A percentile compares a stretch with the other conserved stretches of the same genome.
These are phyloP conservation scores for Cryptococcus sp. DNA, from an alignment of 1,284 basidiomycete genomes.

Conservation along the genomic window DNA sequence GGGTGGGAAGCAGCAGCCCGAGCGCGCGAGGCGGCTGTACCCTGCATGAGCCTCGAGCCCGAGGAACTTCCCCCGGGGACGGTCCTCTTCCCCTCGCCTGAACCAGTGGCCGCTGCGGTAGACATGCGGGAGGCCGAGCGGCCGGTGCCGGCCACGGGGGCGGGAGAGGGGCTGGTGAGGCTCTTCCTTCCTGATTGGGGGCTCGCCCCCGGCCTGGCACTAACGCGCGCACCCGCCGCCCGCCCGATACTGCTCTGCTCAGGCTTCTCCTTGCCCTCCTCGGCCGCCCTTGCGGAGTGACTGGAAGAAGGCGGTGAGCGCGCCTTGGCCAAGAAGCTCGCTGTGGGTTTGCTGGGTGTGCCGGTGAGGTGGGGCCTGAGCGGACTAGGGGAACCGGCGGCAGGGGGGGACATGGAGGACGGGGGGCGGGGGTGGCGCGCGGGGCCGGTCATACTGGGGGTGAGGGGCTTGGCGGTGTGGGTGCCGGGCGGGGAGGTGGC, in stretches of 20 bases:
- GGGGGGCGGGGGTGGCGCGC: constrained; percentile 1
- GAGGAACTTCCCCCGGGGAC: constrained; percentile 1
- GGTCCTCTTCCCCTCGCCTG: neutral
- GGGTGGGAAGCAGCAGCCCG: constrained; percentile 18
- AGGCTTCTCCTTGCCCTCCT: neutral
- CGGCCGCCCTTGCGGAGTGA: no score
- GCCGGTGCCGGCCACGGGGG: neutral
- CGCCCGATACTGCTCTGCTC: neutral
- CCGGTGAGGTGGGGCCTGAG: constrained; percentile 35
- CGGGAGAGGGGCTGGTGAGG: neutral
- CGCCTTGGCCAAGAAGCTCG: constrained; percentile 32
- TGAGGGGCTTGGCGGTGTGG: constrained; percentile 9
- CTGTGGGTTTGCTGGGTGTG: constrained; percentile 35
- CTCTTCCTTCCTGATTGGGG: neutral
- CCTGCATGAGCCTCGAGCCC: constrained; percentile 29
- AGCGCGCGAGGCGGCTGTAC: constrained; percentile 34
- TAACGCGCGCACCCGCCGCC: constrained; percentile 6
- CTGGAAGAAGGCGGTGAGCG: neutral
- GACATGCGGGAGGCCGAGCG: neutral
- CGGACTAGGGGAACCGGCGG: constrained; percentile 13
- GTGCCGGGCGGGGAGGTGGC: neutral
- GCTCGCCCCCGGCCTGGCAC: constrained; percentile 3
- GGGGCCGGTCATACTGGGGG: constrained; percentile 23
- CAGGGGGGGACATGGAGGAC: neutral
- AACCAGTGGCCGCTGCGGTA: neutral